Evolutionary conservation across 116 monocot species (phyloP).

Genomic region (Trichopus zeylanicus): DNA sequence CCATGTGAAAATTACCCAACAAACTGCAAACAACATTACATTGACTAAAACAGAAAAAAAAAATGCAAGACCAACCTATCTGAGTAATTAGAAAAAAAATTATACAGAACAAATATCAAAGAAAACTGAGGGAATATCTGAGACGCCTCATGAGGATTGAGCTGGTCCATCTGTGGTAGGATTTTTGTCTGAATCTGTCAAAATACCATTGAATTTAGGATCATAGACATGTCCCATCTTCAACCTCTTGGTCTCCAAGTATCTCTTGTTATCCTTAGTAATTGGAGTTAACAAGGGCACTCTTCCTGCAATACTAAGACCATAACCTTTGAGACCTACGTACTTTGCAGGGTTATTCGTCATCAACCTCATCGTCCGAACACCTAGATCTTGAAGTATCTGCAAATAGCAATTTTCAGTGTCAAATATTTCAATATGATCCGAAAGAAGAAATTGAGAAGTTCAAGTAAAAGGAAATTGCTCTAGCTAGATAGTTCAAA

Average conservation of each 20-base stretch:
- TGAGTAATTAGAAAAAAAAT: too few relatives aligned
- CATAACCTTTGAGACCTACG: constrained; percentile 82
- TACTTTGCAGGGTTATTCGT: constrained; percentile 97
- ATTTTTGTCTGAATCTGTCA: constrained; percentile 3
- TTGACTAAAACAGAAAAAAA: too few relatives aligned
- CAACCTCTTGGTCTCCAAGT: constrained; percentile 74
- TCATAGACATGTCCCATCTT: constrained; percentile 96
- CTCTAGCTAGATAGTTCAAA: too few relatives aligned
- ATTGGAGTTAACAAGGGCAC: constrained; percentile 84
- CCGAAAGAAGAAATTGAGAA: too few relatives aligned
- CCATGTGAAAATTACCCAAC: too few relatives aligned
- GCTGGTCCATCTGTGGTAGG: constrained; percentile 2
- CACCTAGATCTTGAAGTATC: constrained; percentile 89
- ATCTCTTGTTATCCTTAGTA: constrained; percentile 82
- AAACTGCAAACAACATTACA: too few relatives aligned
- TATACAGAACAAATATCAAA: too few relatives aligned
- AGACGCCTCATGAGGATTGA: neutral
- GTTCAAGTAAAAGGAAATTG: too few relatives aligned
- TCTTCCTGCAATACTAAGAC: constrained; percentile 60
- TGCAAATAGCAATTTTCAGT: constrained; percentile 10
- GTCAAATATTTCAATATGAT: neutral
- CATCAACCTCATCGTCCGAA: constrained; percentile 84
- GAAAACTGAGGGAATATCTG: too few relatives aligned
- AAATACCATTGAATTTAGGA: constrained; percentile 28
- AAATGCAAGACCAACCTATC: too few relatives aligned